Percentiles rank a stretch among this genome's conserved stretches.
These are phyloP conservation scores for Blastobotrys illinoisensis DNA, from an alignment of 1,139 yeast genomes.

Conservation along the genomic window DNA sequence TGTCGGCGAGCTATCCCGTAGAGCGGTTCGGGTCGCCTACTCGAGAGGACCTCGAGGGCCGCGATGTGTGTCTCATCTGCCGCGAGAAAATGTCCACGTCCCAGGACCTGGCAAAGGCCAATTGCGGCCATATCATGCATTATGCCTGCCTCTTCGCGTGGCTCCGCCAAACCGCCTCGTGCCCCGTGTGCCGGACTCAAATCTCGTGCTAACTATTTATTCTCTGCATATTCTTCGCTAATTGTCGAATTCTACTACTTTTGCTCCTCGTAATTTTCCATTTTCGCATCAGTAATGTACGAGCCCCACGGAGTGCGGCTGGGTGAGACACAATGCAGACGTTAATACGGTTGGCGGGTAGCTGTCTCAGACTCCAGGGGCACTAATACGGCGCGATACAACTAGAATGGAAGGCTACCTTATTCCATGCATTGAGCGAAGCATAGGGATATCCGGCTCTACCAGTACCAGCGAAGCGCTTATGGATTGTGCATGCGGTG, in stretches of 20 bases:
- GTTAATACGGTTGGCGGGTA: background rate
- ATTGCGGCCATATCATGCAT: constrained; percentile 73
- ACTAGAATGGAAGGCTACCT: background rate
- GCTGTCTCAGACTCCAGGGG: background rate
- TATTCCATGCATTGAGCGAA: background rate
- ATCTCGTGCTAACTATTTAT: constrained; percentile 6
- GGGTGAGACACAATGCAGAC: background rate
- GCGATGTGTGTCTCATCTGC: constrained; percentile 55
- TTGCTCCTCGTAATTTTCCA: no score
- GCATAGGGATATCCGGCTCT: background rate
- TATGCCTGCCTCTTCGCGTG: constrained; percentile 78
- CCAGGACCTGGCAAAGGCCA: constrained; percentile 10
- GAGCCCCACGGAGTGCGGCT: background rate
- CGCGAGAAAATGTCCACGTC: constrained; percentile 32
- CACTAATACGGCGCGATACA: background rate
- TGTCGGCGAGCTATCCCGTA: constrained; percentile 1
- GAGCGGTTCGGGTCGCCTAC: background rate
- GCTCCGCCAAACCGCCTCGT: constrained; percentile 65
- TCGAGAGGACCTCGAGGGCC: background rate
- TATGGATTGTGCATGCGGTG: background rate
- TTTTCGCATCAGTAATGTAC: no score
- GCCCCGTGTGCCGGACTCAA: constrained; percentile 25
- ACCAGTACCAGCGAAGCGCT: background rate
- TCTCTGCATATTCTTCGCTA: background rate
- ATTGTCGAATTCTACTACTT: no score